Evolutionary conservation across 306 rosid species (phyloP).

Genomic region (Citrullus mucosospermus): DNA sequence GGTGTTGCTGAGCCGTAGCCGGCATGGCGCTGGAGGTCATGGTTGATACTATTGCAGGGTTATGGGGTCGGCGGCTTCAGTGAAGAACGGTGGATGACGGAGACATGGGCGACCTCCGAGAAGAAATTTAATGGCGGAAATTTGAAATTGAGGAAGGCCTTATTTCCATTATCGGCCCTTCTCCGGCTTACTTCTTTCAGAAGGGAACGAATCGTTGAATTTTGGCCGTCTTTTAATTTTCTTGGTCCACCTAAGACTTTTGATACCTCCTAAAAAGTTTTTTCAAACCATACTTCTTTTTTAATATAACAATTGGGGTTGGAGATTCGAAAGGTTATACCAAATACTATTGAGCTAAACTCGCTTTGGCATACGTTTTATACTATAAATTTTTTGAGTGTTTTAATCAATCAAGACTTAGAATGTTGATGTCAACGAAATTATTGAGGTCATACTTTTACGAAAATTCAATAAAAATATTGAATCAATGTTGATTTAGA

Average conservation of each 20-base stretch:
- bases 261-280: background rate
- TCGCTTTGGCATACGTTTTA: too few species aligned
- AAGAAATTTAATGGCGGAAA: background rate
- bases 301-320: too few species aligned
- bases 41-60: background rate
- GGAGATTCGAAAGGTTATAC: too few species aligned
- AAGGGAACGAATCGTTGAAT: constrained; percentile 1
- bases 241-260: background rate
- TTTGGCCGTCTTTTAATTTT: background rate
- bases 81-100: background rate
- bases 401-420: too few species aligned
- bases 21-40: constrained; percentile 13
- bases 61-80: background rate
- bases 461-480: too few species aligned
- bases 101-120: background rate
- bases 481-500: too few species aligned
- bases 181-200: background rate
- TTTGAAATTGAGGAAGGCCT: background rate
- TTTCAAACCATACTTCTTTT: background rate
- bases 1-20: constrained; percentile 26
- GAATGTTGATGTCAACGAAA: too few species aligned
- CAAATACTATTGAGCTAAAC: too few species aligned
- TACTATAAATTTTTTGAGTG: too few species aligned
- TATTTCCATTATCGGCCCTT: background rate
- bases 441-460: too few species aligned